Evolutionary conservation across 1,139 yeast species (phyloP), one percentile per base, ranked within the genome.

Genomic region (Pichia sorboxylosa): DNA sequence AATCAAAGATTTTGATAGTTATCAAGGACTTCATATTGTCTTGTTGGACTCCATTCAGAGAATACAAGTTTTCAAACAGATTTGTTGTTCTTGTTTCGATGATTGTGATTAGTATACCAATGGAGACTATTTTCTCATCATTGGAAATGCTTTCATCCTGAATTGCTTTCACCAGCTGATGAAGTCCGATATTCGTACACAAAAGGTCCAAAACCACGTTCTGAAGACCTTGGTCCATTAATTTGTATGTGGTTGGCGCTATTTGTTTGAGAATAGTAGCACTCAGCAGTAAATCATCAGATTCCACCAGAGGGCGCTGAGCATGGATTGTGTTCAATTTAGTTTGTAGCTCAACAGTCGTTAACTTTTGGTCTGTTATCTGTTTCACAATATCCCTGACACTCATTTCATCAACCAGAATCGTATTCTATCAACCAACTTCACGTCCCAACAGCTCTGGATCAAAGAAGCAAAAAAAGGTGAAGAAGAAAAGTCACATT

Each of bases 221-320:
- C 18, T 32, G 30, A 1, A 29, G 22, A 6, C 26, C 19, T 6
- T 19, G n/a, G 22, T 35, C 37, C 9, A 37, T 5, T 7, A 42
- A 29, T 4, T n/a, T 2, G 18, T 36, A 42, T 3, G 42, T 32
- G 17, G 38, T 35, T 2, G 45, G 45, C 18, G 41, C 27, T 4
- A 31, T 31, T 17, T 20, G 25, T 5, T 33, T 18, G 4, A 42
- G 18, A 8, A 42, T 13, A 11, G 21, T 22, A 2, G 38, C 32
- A 8, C 40, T 23, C 9, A 37, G 20, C n/a, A 22, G 20, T 9
- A 37, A 24, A 6, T 26, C 13, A 20, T 37, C 32, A 6, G 36
- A 2, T 13, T 34, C 37, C 6, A 34, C 28, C 4, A 37, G 20
- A 6, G 31, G 30, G 7, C 6, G 9, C 13, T 28, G 29, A 4